A percentile compares a stretch with the other conserved stretches of the same genome.
Evolutionary conservation across 805 yeast species (phyloP).

Genomic region (Blastobotrys chiropterorum): DNA sequence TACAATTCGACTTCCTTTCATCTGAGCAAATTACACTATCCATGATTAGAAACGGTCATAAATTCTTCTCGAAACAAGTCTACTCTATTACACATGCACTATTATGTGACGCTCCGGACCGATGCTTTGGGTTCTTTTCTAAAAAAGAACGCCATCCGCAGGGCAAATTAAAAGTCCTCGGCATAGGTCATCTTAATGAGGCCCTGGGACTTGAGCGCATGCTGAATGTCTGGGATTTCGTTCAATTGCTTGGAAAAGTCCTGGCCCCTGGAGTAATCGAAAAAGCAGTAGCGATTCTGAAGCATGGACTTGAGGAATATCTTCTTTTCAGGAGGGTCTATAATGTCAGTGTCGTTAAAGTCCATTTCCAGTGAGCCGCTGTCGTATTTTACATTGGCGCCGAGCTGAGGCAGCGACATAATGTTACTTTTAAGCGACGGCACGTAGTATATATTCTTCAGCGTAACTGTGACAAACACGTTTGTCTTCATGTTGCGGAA

Average conservation of each 20-base stretch:
- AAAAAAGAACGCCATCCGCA: neutral
- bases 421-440: conserved; percentile 5
- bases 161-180: neutral
- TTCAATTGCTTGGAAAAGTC: neutral
- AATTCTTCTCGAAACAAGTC: too few species aligned
- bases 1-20: too few species aligned
- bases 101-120: too few species aligned
- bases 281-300: neutral
- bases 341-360: neutral
- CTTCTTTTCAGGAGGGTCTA: neutral
- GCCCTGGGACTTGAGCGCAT: neutral
- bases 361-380: neutral
- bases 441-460: conserved; percentile 6
- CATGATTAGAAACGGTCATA: too few species aligned
- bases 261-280: neutral
- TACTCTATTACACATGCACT: too few species aligned
- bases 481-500: neutral
- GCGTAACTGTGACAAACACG: conserved; percentile 7
- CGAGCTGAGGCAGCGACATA: conserved; percentile 6
- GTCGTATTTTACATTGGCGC: conserved; percentile 6
- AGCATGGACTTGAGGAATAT: conserved; percentile 1
- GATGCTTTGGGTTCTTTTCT: too few species aligned
- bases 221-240: neutral
- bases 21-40: too few species aligned
- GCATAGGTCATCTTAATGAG: neutral